A percentile compares a stretch with the other conserved stretches of the same genome.
These are phyloP conservation scores for Hibiscus mutabilis DNA, from an alignment of 345 rosid genomes.

Conservation along the genomic window DNA sequence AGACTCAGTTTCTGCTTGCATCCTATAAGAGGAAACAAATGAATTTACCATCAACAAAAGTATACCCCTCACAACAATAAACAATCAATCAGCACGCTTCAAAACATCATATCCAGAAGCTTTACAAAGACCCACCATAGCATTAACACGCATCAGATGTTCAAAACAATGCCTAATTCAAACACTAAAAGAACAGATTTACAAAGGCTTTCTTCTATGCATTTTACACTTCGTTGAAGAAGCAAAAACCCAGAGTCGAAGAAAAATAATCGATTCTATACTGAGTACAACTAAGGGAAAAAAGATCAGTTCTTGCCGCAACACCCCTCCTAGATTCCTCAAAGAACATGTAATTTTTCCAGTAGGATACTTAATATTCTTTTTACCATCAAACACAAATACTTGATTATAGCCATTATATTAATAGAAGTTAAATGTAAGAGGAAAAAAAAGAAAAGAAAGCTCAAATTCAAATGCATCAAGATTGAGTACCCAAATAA, in stretches of 20 bases:
- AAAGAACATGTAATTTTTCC: neutral
- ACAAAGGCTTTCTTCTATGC: neutral
- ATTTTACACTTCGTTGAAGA: neutral
- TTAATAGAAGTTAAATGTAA: neutral
- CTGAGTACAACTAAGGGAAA: neutral
- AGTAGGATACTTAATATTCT: too few relatives aligned
- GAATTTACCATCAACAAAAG: slow-evolving; percentile 14
- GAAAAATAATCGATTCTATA: neutral
- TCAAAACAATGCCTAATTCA: neutral
- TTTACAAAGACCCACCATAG: neutral
- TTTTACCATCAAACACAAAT: neutral
- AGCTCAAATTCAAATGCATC: too few relatives aligned
- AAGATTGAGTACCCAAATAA: neutral
- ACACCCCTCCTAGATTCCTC: neutral
- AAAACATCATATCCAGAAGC: neutral
- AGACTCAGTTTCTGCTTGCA: slow-evolving; percentile 57
- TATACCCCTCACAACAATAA: neutral
- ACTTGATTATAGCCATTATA: neutral
- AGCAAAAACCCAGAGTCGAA: neutral
- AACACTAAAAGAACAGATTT: neutral
- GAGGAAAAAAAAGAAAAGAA: too few relatives aligned
- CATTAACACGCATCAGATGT: neutral
- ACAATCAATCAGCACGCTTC: neutral
- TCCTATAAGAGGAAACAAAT: slow-evolving; percentile 41
- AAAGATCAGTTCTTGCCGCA: neutral